Evolutionary conservation across 306 rosid species (phyloP).

Genomic region (Abrus pulchellus): DNA sequence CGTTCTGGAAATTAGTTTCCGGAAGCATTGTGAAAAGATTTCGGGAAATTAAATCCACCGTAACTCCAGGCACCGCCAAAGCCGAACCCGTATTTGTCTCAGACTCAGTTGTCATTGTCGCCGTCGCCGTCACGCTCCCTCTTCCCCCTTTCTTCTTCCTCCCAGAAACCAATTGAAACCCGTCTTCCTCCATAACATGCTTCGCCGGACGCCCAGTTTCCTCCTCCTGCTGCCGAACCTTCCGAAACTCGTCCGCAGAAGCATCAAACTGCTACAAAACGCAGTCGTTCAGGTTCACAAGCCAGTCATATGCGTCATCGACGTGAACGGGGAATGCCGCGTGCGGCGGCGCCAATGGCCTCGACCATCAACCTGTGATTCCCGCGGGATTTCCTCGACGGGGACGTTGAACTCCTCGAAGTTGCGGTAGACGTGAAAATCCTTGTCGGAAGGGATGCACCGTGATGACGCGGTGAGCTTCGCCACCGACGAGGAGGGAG

Average conservation of each 20-base stretch:
- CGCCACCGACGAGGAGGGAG: constrained; percentile 65
- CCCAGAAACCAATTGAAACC: constrained; percentile 75
- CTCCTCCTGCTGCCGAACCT: constrained; percentile 59
- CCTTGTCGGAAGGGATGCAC: constrained; percentile 67
- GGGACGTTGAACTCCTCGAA: constrained; percentile 76
- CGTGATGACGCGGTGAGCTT: constrained; percentile 71
- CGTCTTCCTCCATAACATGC: constrained; percentile 53
- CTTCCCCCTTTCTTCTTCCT: constrained; percentile 62
- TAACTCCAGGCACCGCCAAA: constrained; percentile 49
- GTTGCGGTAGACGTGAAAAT: constrained; percentile 73
- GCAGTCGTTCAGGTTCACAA: constrained; percentile 78
- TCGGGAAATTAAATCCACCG: constrained; percentile 42
- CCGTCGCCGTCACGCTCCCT: constrained; percentile 9
- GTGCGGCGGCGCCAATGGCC: constrained; percentile 60
- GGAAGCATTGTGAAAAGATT: too few species aligned
- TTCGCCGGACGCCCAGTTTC: constrained; percentile 49
- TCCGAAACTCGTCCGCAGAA: constrained; percentile 71
- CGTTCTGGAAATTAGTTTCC: too few species aligned
- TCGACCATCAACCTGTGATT: constrained; percentile 72
- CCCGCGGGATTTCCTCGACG: constrained; percentile 55
- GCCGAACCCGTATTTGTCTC: background rate
- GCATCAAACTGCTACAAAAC: constrained; percentile 67
- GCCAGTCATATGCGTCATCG: constrained; percentile 81
- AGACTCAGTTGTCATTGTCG: background rate
- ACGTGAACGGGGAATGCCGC: constrained; percentile 60